Conservation (phyloP, 805 yeast genomes). For the Kodamaea jinghongensis region DNA sequence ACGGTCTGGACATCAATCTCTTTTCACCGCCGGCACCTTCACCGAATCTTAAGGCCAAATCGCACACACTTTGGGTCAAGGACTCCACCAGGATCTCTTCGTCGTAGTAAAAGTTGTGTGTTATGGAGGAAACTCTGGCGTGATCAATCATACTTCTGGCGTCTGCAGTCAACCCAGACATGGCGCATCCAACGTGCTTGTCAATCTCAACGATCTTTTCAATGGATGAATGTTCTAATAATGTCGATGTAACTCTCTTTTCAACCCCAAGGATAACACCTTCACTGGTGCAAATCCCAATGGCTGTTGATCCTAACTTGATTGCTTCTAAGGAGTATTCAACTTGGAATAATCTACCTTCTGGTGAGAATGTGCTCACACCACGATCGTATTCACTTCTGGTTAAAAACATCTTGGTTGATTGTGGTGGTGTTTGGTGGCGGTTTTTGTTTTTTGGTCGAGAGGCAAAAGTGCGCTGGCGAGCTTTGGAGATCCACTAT, state of each 20-base stretch:
- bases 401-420: conserved; percentile 78
- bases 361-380: conserved; percentile 97
- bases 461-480: no score
- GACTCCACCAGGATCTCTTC: conserved; percentile 91
- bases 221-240: conserved; percentile 87
- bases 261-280: conserved; percentile 97
- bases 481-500: no score
- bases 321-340: conserved; percentile 97
- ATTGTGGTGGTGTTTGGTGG: conserved; percentile 6
- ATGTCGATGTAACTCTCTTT: conserved; percentile 90
- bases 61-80: conserved; percentile 95
- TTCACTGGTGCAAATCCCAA: conserved; percentile 91
- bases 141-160: conserved; percentile 99
- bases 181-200: conserved; percentile 93
- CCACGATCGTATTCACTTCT: conserved; percentile 99
- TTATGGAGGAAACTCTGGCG: conserved; percentile 85
- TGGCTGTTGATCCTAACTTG: conserved; percentile 95
- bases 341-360: conserved; percentile 96
- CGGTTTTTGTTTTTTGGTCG: conserved; percentile 4
- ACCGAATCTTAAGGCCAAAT: conserved; percentile 92
- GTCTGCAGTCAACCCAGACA: conserved; percentile 98
- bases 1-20: conserved; percentile 94
- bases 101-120: conserved; percentile 86
- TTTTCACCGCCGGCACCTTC: conserved; percentile 97
- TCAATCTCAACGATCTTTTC: conserved; percentile 97